Conservation (phyloP, 2,329 filamentous ascomycete species). For the Trichothecium roseum region DNA sequence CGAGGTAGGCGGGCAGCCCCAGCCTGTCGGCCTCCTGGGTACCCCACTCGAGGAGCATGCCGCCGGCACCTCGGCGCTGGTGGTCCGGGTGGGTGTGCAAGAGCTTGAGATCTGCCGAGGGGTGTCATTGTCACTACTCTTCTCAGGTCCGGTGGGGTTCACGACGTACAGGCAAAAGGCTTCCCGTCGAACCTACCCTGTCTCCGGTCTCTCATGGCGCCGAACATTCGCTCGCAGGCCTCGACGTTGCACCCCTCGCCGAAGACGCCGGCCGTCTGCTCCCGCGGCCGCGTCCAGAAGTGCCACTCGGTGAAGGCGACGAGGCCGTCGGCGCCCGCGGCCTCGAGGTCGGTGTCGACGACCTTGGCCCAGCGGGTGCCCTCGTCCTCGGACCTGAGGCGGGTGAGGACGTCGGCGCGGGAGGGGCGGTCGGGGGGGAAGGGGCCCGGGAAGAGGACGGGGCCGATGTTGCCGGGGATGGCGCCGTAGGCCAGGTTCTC, state of each 20-base stretch:
- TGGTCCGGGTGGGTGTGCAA: slow-evolving; percentile 26
- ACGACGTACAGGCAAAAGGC: slow-evolving; percentile 22
- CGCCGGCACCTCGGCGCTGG: slow-evolving; percentile 11
- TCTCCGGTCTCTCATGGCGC: slow-evolving; percentile 18
- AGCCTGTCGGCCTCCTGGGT: slow-evolving; percentile 24
- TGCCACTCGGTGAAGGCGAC: slow-evolving; percentile 26
- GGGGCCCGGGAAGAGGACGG: slow-evolving; percentile 20
- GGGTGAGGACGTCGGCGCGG: slow-evolving; percentile 11
- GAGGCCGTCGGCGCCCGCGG: slow-evolving; percentile 14
- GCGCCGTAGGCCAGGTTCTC: slow-evolving; percentile 25
- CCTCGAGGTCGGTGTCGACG: slow-evolving; percentile 20
- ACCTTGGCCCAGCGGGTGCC: slow-evolving; percentile 24
- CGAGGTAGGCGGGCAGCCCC: slow-evolving; percentile 23
- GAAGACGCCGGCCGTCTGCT: slow-evolving; percentile 13
- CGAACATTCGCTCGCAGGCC: slow-evolving; percentile 20
- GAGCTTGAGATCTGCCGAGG: slow-evolving; percentile 26
- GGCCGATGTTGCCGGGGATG: slow-evolving; percentile 13
- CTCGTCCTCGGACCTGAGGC: slow-evolving; percentile 12
- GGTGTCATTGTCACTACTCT: neutral
- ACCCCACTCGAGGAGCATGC: slow-evolving; percentile 17
- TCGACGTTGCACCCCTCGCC: slow-evolving; percentile 20
- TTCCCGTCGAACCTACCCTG: slow-evolving; percentile 18
- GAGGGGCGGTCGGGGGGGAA: slow-evolving; percentile 13
- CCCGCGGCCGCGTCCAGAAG: slow-evolving; percentile 14
- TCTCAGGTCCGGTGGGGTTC: neutral